Percentiles rank a stretch among this genome's conserved stretches.
Conservation (phyloP, 169 alveolate species). For the Fabrea salina region DNA sequence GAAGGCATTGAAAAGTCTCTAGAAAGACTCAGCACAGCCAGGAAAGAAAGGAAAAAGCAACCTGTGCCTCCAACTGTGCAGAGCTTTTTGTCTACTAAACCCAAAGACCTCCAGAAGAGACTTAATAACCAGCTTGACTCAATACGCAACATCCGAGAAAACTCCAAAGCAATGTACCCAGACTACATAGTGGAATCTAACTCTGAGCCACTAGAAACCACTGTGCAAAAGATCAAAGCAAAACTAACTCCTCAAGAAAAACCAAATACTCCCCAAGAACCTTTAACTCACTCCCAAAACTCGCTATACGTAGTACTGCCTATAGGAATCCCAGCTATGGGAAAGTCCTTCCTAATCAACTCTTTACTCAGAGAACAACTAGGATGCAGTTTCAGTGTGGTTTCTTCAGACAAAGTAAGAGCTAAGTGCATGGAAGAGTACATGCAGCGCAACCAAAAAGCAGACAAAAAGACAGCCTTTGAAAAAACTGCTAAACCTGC, state of each 20-base stretch:
- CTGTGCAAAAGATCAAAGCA: background rate
- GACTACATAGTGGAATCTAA: background rate
- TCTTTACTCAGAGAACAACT: background rate
- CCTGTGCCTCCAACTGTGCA: background rate
- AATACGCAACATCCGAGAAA: background rate
- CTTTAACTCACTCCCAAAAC: background rate
- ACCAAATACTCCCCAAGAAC: background rate
- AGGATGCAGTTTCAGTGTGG: background rate
- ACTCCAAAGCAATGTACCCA: background rate
- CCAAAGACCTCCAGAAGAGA: background rate
- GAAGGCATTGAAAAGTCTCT: background rate
- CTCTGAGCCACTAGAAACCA: background rate
- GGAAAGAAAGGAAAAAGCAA: background rate
- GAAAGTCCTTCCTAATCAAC: background rate
- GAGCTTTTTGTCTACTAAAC: background rate
- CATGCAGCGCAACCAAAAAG: background rate
- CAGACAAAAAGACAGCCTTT: background rate
- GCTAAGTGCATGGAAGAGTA: background rate
- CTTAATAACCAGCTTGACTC: constrained; percentile 8
- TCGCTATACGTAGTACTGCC: constrained; percentile 14
- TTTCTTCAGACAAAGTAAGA: background rate
- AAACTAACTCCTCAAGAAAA: background rate
- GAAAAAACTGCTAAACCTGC: background rate
- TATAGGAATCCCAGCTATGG: background rate
- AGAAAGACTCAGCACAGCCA: background rate